Evolutionary conservation across 257 asterid genomes (phyloP), one percentile per base, ranked within the genome.

Genomic region (Eustoma russellianum): DNA sequence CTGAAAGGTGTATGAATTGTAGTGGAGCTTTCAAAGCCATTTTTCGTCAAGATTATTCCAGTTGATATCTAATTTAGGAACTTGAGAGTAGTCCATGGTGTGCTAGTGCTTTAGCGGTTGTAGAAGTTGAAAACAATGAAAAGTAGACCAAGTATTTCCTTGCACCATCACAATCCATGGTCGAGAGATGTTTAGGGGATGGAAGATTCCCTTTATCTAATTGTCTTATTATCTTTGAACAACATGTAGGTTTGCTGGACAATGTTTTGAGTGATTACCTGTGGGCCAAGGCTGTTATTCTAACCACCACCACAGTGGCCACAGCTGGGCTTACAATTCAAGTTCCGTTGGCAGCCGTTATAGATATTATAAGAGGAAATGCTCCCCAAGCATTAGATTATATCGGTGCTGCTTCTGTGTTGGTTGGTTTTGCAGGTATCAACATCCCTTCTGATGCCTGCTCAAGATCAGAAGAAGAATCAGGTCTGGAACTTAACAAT

Each of bases 261-360:
- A 89, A 89, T 54, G 95, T 83, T 65, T 54, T 86, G 81, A 89
- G 97, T 30, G 97, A 89, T 68, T 89, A 86, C 68, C 63, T 86
- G 14, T 89, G 97, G 97, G 97, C 95, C 57, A 89, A 89, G 69
- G 96, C 97, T 0, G 88, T 89, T 52, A 90, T 89, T 55, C 83
- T 89, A 34, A 89, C 97, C 19, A 72, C 85, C 7, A 89, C 94
- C 6, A 86, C 97, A 13, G 97, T 89, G 48, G 97, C 97, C 18
- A 81, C 95, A 41, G 94, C 97, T 9, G 96, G 97, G 44, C 88
- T 89, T 17, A 77, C 95, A 2, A 83, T 89, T 57, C 95, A 89
- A 76, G 95, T 86, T 18, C 97, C 94, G 2, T 72, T 89, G 53
- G 95, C 97, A n/a, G 92, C 94, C 38, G 50, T 89, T 43, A 88